Percentiles rank a stretch among this genome's conserved stretches.
Conservation (phyloP, 2,329 filamentous ascomycete species). For the Gliomastix tumulicola region DNA sequence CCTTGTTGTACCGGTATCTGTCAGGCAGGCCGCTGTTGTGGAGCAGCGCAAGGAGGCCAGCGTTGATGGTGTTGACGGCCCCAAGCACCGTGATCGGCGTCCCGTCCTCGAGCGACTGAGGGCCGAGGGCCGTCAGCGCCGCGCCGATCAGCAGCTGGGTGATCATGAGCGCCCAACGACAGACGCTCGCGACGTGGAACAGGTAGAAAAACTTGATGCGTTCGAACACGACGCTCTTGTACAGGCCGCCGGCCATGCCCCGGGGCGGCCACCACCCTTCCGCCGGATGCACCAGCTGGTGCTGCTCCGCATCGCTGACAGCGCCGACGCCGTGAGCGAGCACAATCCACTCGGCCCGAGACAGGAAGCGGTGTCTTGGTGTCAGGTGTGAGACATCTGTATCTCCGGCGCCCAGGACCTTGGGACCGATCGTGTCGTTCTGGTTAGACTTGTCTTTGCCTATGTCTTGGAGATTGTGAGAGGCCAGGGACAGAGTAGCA, state of each 20-base stretch:
- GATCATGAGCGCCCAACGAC: constrained; percentile 39
- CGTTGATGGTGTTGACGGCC: constrained; percentile 40
- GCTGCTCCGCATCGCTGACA: constrained; percentile 34
- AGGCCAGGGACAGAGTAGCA: too few relatives aligned
- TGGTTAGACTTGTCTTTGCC: too few relatives aligned
- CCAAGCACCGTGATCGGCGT: constrained; percentile 41
- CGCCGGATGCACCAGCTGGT: constrained; percentile 31
- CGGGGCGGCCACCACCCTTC: constrained; percentile 36
- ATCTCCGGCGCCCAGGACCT: too few relatives aligned
- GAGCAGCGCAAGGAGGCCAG: constrained; percentile 42
- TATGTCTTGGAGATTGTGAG: too few relatives aligned
- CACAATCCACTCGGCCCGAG: constrained; percentile 34
- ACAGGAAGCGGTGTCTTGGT: constrained; percentile 28
- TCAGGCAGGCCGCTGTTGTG: constrained; percentile 48
- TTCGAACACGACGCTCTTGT: constrained; percentile 36
- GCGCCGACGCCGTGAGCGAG: constrained; percentile 41
- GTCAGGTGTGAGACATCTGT: too few relatives aligned
- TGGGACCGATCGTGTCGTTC: too few relatives aligned
- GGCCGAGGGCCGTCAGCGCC: constrained; percentile 40
- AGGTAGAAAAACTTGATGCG: constrained; percentile 35
- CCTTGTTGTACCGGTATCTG: constrained; percentile 39
- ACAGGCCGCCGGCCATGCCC: constrained; percentile 41
- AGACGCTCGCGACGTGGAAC: constrained; percentile 32
- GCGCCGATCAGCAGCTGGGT: constrained; percentile 42
- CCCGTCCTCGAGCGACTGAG: constrained; percentile 25